A percentile compares a stretch with the other conserved stretches of the same genome.
Evolutionary conservation across 2,329 filamentous ascomycete species (phyloP).

Genomic region (Aspergillus sp.): DNA sequence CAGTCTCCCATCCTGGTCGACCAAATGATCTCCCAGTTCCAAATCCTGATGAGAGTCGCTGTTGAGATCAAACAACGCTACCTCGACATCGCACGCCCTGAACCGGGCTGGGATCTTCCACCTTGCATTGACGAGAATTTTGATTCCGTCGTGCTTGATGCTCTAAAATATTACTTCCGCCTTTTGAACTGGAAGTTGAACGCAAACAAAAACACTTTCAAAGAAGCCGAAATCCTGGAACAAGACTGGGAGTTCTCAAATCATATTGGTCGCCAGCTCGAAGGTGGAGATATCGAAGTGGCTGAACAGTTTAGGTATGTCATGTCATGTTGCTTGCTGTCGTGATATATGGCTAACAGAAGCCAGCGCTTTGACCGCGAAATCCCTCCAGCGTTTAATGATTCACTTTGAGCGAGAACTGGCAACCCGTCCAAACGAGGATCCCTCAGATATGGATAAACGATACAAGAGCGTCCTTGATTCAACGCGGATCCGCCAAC

Average conservation of each 20-base stretch:
- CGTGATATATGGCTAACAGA: slow-evolving; percentile 22
- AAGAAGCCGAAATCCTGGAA: slow-evolving; percentile 94
- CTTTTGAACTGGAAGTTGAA: slow-evolving; percentile 98
- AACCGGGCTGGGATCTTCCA: slow-evolving; percentile 91
- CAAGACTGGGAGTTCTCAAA: slow-evolving; percentile 99
- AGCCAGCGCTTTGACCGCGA: slow-evolving; percentile 75
- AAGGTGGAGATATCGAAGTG: slow-evolving; percentile 91
- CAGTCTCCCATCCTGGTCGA: slow-evolving; percentile 93
- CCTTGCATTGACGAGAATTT: slow-evolving; percentile 97
- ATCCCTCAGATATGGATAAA: slow-evolving; percentile 86
- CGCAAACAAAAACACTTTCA: slow-evolving; percentile 98
- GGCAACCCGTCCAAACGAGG: slow-evolving; percentile 78
- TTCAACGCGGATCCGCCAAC: slow-evolving; percentile 90
- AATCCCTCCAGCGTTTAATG: slow-evolving; percentile 83
- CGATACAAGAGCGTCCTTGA: slow-evolving; percentile 94
- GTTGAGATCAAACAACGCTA: slow-evolving; percentile 92
- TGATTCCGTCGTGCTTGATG: slow-evolving; percentile 85
- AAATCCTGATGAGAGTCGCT: slow-evolving; percentile 85
- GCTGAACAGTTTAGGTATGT: slow-evolving; percentile 85
- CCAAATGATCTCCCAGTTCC: slow-evolving; percentile 96
- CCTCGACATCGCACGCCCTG: slow-evolving; percentile 74
- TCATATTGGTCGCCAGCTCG: slow-evolving; percentile 84
- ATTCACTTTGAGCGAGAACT: slow-evolving; percentile 90
- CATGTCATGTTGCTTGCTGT: neutral
- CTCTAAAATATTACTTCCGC: slow-evolving; percentile 96